Conservation (phyloP, 2,329 filamentous ascomycete species). For the Sclerotinia borealis region DNA sequence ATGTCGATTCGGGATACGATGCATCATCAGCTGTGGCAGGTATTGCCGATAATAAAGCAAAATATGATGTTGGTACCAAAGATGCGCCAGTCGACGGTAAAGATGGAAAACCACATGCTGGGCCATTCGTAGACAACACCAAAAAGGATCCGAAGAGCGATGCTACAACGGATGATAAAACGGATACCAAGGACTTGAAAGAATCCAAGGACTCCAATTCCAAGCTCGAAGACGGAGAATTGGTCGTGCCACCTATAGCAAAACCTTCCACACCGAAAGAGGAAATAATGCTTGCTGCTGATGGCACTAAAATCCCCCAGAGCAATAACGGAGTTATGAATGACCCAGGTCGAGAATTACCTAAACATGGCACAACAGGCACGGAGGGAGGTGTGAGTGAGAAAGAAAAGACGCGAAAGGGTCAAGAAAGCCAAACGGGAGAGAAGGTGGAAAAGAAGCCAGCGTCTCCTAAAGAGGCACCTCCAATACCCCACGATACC, state of each 20-base stretch:
- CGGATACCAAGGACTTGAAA: neutral
- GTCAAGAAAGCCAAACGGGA: slow-evolving; percentile 58
- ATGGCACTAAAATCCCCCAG: slow-evolving; percentile 56
- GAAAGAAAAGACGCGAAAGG: slow-evolving; percentile 71
- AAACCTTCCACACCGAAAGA: slow-evolving; percentile 37
- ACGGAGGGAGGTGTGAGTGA: slow-evolving; percentile 86
- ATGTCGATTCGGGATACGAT: slow-evolving; percentile 10
- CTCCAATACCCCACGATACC: slow-evolving; percentile 66
- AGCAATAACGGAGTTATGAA: slow-evolving; percentile 85
- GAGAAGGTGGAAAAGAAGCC: slow-evolving; percentile 68
- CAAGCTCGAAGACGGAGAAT: slow-evolving; percentile 32
- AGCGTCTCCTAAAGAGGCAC: slow-evolving; percentile 77
- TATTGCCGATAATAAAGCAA: slow-evolving; percentile 28
- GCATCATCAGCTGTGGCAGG: slow-evolving; percentile 20
- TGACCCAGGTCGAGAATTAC: slow-evolving; percentile 67
- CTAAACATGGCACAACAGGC: slow-evolving; percentile 80
- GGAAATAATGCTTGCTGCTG: slow-evolving; percentile 42
- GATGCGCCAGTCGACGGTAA: slow-evolving; percentile 87
- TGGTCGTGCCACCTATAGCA: slow-evolving; percentile 36
- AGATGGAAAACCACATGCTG: slow-evolving; percentile 88
- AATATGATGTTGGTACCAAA: slow-evolving; percentile 50
- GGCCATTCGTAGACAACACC: slow-evolving; percentile 63
- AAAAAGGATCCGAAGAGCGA: slow-evolving; percentile 44
- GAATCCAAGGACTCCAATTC: slow-evolving; percentile 35
- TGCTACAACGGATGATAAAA: slow-evolving; percentile 21